Evolutionary conservation across 2,329 filamentous ascomycete species (phyloP).

Genomic region (Exophiala sp.): DNA sequence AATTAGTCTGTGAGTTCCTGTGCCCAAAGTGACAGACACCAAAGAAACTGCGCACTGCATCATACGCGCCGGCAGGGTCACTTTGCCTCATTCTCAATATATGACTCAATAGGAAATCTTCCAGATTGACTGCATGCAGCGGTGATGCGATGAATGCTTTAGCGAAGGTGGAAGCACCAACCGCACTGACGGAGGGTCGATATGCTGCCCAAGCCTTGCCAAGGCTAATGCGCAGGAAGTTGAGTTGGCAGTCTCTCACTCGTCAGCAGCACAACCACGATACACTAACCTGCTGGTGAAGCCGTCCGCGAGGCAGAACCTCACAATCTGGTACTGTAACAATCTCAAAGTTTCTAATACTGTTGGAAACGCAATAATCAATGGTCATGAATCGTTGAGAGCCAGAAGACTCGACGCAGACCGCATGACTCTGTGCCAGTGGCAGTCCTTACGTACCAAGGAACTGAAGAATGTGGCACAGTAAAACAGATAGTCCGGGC

Average conservation of each 20-base stretch:
- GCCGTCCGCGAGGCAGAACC: no score
- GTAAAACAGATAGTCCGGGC: no score
- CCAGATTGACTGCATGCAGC: background rate
- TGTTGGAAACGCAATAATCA: no score
- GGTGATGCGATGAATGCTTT: background rate
- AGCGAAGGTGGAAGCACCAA: conserved; percentile 5
- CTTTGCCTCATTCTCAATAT: conserved; percentile 18
- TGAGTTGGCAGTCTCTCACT: conserved; percentile 20
- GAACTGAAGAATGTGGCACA: no score
- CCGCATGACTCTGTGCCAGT: no score
- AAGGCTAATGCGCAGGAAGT: conserved; percentile 10
- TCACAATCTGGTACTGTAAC: no score
- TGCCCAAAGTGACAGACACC: conserved; percentile 4
- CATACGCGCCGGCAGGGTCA: conserved; percentile 3
- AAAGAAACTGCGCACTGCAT: conserved; percentile 6
- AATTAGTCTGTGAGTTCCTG: background rate
- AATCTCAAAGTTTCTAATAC: no score
- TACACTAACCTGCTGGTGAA: no score
- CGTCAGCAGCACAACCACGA: background rate
- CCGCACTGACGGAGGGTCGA: conserved; percentile 10
- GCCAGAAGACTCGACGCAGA: no score
- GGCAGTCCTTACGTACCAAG: no score
- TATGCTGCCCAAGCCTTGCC: conserved; percentile 18
- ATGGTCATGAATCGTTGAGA: no score
- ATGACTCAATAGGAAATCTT: conserved; percentile 10